Evolutionary conservation across 2,329 filamentous ascomycete genomes (phyloP).

Genomic region (Xylariomycetidae sp.): DNA sequence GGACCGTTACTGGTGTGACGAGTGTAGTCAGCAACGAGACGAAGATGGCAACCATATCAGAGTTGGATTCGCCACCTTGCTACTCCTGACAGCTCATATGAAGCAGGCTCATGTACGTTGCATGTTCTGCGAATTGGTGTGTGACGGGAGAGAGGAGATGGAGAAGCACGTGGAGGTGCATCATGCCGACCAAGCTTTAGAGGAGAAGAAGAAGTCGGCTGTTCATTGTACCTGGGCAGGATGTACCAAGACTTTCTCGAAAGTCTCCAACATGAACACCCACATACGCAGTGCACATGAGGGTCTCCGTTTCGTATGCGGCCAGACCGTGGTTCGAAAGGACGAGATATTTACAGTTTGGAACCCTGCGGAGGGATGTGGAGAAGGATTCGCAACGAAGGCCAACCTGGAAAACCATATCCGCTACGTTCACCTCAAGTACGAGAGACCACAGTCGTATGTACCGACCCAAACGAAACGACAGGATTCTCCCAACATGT

Average conservation of each 20-base stretch:
- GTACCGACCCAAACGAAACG: slow-evolving; percentile 13
- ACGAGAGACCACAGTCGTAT: slow-evolving; percentile 35
- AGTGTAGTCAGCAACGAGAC: slow-evolving; percentile 51
- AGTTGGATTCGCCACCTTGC: slow-evolving; percentile 66
- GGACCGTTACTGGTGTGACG: slow-evolving; percentile 69
- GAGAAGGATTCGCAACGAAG: slow-evolving; percentile 71
- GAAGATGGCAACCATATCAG: slow-evolving; percentile 35
- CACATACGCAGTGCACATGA: slow-evolving; percentile 77
- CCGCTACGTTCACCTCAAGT: slow-evolving; percentile 72
- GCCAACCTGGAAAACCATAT: slow-evolving; percentile 78
- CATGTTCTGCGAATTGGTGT: slow-evolving; percentile 66
- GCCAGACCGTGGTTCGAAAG: slow-evolving; percentile 56
- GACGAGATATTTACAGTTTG: slow-evolving; percentile 59
- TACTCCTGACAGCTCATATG: slow-evolving; percentile 69
- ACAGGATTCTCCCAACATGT: slow-evolving; percentile 22
- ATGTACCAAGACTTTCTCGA: slow-evolving; percentile 75
- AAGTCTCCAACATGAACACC: slow-evolving; percentile 74
- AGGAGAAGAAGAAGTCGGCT: slow-evolving; percentile 63
- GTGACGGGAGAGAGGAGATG: slow-evolving; percentile 61
- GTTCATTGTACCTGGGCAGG: slow-evolving; percentile 62
- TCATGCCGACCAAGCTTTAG: slow-evolving; percentile 57
- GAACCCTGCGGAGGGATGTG: slow-evolving; percentile 66
- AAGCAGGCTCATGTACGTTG: slow-evolving; percentile 71
- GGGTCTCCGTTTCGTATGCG: slow-evolving; percentile 75
- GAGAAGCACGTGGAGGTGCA: slow-evolving; percentile 74